phyloP scores from a whole-genome alignment of 805 yeast genomes.

The Pichia scutulata region DNA sequence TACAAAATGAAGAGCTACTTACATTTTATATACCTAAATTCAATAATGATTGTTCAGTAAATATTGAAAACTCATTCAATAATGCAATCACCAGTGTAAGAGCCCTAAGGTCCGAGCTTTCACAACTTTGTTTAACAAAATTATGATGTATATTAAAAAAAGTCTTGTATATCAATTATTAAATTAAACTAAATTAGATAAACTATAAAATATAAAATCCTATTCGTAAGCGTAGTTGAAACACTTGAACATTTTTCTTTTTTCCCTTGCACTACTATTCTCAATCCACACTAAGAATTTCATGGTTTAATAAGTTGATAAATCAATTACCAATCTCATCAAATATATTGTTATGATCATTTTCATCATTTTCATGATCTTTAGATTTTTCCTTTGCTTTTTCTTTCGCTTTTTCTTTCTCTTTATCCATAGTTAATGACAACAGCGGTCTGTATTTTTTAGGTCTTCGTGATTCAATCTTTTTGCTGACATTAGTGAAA shows the following conservation, averaged over 20 bases:
- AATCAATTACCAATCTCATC: background rate
- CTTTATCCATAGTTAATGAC: conserved; percentile 2
- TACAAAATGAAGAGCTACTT: conserved; percentile 36
- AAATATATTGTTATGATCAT: background rate
- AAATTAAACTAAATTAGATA: background rate
- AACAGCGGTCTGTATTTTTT: conserved; percentile 6
- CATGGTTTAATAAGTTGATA: background rate
- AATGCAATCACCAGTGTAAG: conserved; percentile 37
- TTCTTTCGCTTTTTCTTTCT: conserved; percentile 4
- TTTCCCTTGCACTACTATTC: background rate
- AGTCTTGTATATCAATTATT: background rate
- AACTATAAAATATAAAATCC: too few species aligned
- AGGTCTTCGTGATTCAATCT: background rate
- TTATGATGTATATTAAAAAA: background rate
- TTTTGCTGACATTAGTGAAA: background rate
- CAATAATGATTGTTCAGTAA: conserved; percentile 17
- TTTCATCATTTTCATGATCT: background rate
- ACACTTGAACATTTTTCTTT: too few species aligned
- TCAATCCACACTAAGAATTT: background rate
- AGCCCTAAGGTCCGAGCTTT: conserved; percentile 36
- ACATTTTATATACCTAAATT: conserved; percentile 50
- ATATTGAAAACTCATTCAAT: conserved; percentile 22
- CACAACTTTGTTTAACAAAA: conserved; percentile 32
- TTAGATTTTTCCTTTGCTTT: background rate
- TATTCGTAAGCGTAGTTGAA: too few species aligned